Evolutionary conservation across 441 rosid species (phyloP).

Genomic region (Metrosideros polymorpha): DNA sequence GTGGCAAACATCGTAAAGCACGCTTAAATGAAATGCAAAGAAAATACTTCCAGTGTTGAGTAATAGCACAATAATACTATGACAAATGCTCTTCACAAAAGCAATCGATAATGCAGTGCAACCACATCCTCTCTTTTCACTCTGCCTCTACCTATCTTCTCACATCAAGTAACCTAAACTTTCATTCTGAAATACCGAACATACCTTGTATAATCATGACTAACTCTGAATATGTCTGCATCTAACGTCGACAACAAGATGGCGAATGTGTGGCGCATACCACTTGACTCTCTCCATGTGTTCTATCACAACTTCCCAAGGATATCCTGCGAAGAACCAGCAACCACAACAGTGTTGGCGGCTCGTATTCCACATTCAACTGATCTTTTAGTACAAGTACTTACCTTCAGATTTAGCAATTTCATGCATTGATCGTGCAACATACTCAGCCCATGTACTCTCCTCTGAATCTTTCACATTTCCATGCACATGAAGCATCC

Average conservation of each 20-base stretch:
- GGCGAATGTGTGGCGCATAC: constrained; percentile 91
- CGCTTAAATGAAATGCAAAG: not conserved
- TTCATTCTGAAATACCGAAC: not conserved
- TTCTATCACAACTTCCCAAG: constrained; percentile 64
- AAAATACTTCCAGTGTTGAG: not conserved
- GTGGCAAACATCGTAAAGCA: not conserved
- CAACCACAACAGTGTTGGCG: not conserved
- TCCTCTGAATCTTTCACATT: constrained; percentile 18
- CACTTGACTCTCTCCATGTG: constrained; percentile 89
- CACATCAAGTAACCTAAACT: not conserved
- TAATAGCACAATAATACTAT: not conserved
- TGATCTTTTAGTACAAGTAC: not conserved
- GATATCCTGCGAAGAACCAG: constrained; percentile 34
- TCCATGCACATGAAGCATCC: constrained; percentile 12
- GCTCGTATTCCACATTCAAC: not conserved
- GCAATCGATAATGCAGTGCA: not conserved
- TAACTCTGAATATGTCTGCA: constrained; percentile 30
- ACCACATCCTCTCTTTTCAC: not conserved
- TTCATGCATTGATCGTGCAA: constrained; percentile 39
- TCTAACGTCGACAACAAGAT: constrained; percentile 74
- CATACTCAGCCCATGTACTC: constrained; percentile 47
- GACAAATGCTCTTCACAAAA: not conserved
- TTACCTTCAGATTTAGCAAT: constrained; percentile 74
- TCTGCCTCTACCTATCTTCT: not conserved
- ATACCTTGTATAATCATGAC: not conserved